Base-by-base conservation (phyloP, 768 basidiomycete genomes). In the Crassisporium funariophilum region DNA sequence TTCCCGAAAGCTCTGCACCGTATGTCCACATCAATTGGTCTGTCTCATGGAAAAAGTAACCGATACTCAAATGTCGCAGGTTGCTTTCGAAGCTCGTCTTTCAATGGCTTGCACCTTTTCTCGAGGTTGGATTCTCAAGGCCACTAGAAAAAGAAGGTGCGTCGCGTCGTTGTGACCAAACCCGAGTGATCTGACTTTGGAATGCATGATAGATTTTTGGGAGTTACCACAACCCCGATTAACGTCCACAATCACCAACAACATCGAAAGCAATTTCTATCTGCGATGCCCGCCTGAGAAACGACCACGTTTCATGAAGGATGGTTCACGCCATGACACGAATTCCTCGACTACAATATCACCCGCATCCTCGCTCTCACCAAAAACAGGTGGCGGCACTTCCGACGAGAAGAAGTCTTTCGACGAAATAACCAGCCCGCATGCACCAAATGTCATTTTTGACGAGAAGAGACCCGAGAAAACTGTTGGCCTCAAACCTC, bases 171-270 rank as follows among this genome's bases (percentile, higher is more conserved):
- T 22, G 4, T 17, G 22, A 22, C 3, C 19, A 50, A 45, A 21
- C 47, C 71, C 9, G 77, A 6, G 31, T 49, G 22, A 49, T 11
- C n/a, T 10, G 11, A 22, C 19, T 35, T 4, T 31, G 22, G n/a
- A n/a, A n/a, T n/a, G n/a, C n/a, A n/a, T n/a, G n/a, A n/a, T 15
- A 83, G 82, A 83, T 59, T 62, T 83, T 34, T 83, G 80, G 78
- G 59, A 72, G 39, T 71, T 83, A 12, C 78, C 78, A 1, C 42
- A 61, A 2, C 34, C 57, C 4, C 65, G 62, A 6, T 62, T 71
- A 19, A 76, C 78, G 1, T 55, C 62, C 3, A 53, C 55, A 3
- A 61, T 78, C 5, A 70, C 76, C 19, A 67, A 73, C 46, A 50
- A 54, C 3, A 58, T 82, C 3, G 78, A 81, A 42, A 46, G 47